A percentile compares a stretch with the other conserved stretches of the same genome.
These are phyloP conservation scores for Beauveria sp. DNA, from an alignment of 2,329 filamentous ascomycete genomes.

Conservation along the genomic window DNA sequence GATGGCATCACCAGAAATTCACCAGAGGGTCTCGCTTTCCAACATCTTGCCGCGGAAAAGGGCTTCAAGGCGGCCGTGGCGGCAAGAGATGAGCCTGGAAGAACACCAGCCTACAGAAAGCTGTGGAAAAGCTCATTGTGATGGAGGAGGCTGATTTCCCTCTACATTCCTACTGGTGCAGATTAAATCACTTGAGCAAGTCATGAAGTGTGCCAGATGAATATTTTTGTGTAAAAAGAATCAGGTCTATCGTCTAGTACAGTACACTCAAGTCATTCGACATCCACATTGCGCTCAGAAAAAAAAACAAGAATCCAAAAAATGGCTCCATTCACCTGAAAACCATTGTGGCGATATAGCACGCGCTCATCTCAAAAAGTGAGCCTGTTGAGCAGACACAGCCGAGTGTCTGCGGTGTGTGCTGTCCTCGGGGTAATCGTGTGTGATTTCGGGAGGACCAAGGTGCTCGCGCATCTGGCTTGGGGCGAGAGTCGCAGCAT, in stretches of 20 bases:
- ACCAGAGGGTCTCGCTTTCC: conserved; percentile 13
- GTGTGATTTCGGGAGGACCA: conserved; percentile 9
- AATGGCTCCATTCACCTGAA: fast-evolving
- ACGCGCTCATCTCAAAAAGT: conserved; percentile 1
- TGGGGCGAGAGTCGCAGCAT: not conserved
- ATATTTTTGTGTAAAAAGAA: not conserved
- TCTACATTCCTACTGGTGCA: not conserved
- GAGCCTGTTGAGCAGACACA: conserved; percentile 4
- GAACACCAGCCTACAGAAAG: conserved; percentile 8
- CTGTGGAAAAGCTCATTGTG: conserved; percentile 10
- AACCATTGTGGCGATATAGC: not conserved
- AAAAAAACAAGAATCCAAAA: not conserved
- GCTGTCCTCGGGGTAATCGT: conserved; percentile 12
- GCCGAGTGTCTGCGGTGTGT: conserved; percentile 9
- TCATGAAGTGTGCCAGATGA: not conserved
- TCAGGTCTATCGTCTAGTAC: not conserved
- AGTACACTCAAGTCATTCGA: not conserved
- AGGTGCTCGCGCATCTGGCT: conserved; percentile 8
- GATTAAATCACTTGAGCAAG: not conserved
- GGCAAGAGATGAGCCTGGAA: conserved; percentile 8
- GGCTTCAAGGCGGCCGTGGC: conserved; percentile 13
- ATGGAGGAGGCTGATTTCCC: not conserved
- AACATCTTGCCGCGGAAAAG: conserved; percentile 3
- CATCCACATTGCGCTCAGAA: not conserved
- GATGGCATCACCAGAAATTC: conserved; percentile 14